A percentile compares a stretch with the other conserved stretches of the same genome.
phyloP scores from a whole-genome alignment of 331 rosid species.

The Stylosanthes scabra region DNA sequence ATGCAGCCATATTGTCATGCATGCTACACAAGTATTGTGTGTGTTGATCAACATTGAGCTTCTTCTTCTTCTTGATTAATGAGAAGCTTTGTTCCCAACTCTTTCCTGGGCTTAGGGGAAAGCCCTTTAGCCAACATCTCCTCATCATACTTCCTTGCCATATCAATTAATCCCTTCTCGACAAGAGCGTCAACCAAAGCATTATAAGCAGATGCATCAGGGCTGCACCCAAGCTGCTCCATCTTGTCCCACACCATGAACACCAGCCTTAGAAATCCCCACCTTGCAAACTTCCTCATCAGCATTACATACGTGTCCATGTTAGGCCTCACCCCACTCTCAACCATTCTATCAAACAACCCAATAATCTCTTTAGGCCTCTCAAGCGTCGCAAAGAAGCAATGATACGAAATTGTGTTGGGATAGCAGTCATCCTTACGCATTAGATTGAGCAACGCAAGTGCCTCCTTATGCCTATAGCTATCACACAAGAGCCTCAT shows the following conservation, averaged over 20 bases:
- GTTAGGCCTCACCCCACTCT: constrained; percentile 68
- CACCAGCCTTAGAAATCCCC: constrained; percentile 93
- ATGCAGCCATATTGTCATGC: no score
- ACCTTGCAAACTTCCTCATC: constrained; percentile 81
- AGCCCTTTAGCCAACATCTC: constrained; percentile 90
- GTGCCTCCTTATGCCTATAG: constrained; percentile 75
- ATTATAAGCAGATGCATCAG: constrained; percentile 77
- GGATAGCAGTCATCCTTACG: constrained; percentile 56
- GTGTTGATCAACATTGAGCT: constrained; percentile 40
- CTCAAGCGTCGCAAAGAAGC: constrained; percentile 63
- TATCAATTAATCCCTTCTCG: constrained; percentile 76
- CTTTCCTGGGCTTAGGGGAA: constrained; percentile 79
- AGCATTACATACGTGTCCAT: constrained; percentile 89
- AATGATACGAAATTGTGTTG: constrained; percentile 66
- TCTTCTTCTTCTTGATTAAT: constrained; percentile 38
- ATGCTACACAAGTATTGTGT: not conserved
- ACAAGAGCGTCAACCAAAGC: no score
- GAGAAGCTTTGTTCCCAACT: constrained; percentile 58
- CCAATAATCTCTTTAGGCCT: constrained; percentile 70
- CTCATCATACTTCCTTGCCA: constrained; percentile 79
- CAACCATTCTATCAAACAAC: constrained; percentile 76
- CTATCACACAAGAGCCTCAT: constrained; percentile 77
- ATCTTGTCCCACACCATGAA: constrained; percentile 77
- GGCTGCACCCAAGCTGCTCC: constrained; percentile 83
- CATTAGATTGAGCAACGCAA: constrained; percentile 60